These are phyloP conservation scores for Podospora comata DNA, from an alignment of 495 filamentous ascomycete genomes.

Conservation along the genomic window DNA sequence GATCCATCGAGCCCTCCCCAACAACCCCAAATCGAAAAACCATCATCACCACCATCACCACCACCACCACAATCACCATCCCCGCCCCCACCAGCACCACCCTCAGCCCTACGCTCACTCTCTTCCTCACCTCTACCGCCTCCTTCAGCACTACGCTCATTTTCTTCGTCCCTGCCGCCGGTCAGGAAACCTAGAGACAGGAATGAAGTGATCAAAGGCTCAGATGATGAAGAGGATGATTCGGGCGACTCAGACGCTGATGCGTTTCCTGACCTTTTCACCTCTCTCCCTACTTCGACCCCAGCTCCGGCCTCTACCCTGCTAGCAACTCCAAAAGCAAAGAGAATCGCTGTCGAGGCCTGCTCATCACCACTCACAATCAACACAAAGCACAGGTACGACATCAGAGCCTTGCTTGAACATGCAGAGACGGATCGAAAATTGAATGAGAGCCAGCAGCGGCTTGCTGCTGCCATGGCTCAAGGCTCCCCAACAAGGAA, in stretches of 20 bases:
- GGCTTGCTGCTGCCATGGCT: slow-evolving; percentile 38
- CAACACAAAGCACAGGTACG: slow-evolving; percentile 61
- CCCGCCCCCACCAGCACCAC: neutral
- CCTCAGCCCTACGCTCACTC: slow-evolving; percentile 13
- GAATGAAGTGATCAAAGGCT: slow-evolving; percentile 57
- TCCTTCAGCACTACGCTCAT: slow-evolving; percentile 18
- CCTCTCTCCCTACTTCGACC: neutral
- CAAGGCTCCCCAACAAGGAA: slow-evolving; percentile 30
- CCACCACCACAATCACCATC: slow-evolving; percentile 16
- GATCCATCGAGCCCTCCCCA: neutral
- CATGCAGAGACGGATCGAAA: slow-evolving; percentile 56
- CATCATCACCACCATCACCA: neutral
- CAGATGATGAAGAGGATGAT: slow-evolving; percentile 26
- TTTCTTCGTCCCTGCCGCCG: slow-evolving; percentile 32
- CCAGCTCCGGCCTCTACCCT: neutral
- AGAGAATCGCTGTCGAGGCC: slow-evolving; percentile 38
- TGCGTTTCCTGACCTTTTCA: slow-evolving; percentile 7
- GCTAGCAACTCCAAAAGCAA: slow-evolving; percentile 36
- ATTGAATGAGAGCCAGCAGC: slow-evolving; percentile 55
- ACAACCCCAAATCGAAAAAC: neutral
- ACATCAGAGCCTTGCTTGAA: slow-evolving; percentile 62
- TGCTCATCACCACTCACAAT: slow-evolving; percentile 44
- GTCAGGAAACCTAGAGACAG: slow-evolving; percentile 27
- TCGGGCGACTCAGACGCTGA: slow-evolving; percentile 18
- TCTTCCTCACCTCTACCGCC: slow-evolving; percentile 19